A percentile compares a stretch with the other conserved stretches of the same genome.
These are phyloP conservation scores for Malassezia pachydermatis DNA, from an alignment of 1,284 basidiomycete species.

Conservation along the genomic window DNA sequence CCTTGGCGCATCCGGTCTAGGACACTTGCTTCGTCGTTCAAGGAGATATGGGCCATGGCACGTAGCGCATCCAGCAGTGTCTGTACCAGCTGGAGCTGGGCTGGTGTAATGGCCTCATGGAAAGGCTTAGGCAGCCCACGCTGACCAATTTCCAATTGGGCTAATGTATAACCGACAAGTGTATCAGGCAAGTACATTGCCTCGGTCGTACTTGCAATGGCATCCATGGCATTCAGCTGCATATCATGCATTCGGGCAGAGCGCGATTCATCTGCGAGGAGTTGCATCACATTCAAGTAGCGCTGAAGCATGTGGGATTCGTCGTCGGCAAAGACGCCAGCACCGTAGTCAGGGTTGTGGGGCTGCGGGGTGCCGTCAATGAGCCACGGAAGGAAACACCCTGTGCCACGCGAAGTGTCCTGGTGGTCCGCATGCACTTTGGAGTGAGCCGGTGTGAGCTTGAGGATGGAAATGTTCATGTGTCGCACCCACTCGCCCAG, in stretches of 20 bases:
- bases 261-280: constrained; percentile 30
- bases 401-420: constrained; percentile 38
- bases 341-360: constrained; percentile 5
- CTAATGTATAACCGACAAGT: constrained; percentile 44
- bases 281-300: constrained; percentile 34
- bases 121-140: constrained; percentile 30
- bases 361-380: constrained; percentile 22
- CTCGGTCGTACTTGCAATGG: not conserved
- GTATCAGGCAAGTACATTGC: constrained; percentile 39
- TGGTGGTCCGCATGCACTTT: constrained; percentile 20
- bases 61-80: constrained; percentile 34
- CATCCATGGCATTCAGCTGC: constrained; percentile 35
- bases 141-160: constrained; percentile 39
- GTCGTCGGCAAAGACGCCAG: not conserved
- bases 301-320: constrained; percentile 42
- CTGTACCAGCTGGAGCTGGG: constrained; percentile 28
- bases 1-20: constrained; percentile 36
- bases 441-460: constrained; percentile 22
- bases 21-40: constrained; percentile 11
- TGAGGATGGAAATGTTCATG: constrained; percentile 48
- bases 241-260: constrained; percentile 25
- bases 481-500: constrained; percentile 45
- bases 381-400: constrained; percentile 40
- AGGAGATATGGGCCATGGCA: constrained; percentile 23
- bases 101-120: constrained; percentile 27